These are phyloP conservation scores for Effrenium voratum DNA, from an alignment of 73 alveolate genomes.

Conservation along the genomic window DNA sequence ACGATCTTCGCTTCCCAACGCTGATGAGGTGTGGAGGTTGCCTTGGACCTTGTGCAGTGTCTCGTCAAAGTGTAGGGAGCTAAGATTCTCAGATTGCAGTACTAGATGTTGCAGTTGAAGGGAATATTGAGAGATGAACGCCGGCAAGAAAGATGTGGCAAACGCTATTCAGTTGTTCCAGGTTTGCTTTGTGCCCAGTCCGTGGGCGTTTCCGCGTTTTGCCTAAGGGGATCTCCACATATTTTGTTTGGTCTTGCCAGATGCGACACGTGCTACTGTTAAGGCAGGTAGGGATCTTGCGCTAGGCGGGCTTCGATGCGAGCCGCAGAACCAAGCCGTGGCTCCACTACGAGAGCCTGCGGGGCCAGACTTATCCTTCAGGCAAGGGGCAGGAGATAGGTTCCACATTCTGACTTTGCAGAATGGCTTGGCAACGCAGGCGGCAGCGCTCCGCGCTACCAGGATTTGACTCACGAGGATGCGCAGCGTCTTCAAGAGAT, in stretches of 20 bases:
- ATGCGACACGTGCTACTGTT: neutral
- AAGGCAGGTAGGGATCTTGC: neutral
- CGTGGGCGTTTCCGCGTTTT: neutral
- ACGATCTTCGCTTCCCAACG: neutral
- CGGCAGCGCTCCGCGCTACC: conserved; percentile 48
- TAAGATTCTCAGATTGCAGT: neutral
- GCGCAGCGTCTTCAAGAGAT: conserved; percentile 78
- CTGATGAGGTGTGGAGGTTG: neutral
- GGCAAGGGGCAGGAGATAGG: neutral
- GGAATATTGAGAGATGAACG: too few species aligned
- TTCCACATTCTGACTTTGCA: neutral
- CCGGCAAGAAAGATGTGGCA: too few species aligned
- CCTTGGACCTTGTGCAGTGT: neutral
- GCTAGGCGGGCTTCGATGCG: conserved; percentile 53
- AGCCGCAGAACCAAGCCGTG: conserved; percentile 69
- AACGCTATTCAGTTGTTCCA: neutral
- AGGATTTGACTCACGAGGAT: conserved; percentile 82
- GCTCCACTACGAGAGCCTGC: conserved; percentile 93
- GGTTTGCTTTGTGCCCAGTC: neutral
- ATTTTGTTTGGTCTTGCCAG: neutral
- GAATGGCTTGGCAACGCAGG: neutral
- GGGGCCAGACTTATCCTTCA: conserved; percentile 91
- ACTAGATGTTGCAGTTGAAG: too few species aligned
- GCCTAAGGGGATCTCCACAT: too few species aligned
- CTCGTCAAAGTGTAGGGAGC: neutral